These are phyloP conservation scores for Pleurotus djamor DNA, from an alignment of 768 basidiomycete species.

Conservation along the genomic window DNA sequence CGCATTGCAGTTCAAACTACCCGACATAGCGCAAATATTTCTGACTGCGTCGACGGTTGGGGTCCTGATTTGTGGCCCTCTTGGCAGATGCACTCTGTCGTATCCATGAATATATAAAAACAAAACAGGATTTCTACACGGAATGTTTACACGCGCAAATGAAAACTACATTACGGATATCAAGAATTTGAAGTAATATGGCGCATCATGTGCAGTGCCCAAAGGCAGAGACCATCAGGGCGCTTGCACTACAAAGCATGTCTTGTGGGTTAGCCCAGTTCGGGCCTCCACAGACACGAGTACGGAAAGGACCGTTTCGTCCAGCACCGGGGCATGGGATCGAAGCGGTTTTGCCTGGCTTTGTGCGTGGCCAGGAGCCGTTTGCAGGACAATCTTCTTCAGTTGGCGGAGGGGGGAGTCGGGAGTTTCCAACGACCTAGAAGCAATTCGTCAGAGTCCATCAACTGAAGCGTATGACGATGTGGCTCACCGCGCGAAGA, in stretches of 20 bases:
- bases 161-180: background rate
- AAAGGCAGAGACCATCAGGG: constrained; percentile 9
- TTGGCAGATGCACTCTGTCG: too few species aligned
- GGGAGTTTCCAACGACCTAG: constrained; percentile 7
- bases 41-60: too few species aligned
- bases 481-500: background rate
- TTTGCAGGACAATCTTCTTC: constrained; percentile 6
- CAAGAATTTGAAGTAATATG: background rate
- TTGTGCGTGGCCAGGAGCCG: constrained; percentile 6
- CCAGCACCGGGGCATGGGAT: constrained; percentile 2
- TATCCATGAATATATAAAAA: too few species aligned
- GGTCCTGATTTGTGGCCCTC: too few species aligned
- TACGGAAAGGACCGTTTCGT: background rate
- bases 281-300: constrained; percentile 6
- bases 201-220: background rate
- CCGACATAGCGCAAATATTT: too few species aligned
- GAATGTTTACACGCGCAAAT: background rate
- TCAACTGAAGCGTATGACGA: background rate
- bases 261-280: constrained; percentile 2
- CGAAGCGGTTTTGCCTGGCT: background rate
- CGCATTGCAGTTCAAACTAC: too few species aligned
- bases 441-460: background rate
- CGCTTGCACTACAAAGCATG: constrained; percentile 1
- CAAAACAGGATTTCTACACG: background rate
- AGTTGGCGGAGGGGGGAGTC: background rate